Conservation (phyloP, 164 flowering plant species). For the Pachysandra terminalis region DNA sequence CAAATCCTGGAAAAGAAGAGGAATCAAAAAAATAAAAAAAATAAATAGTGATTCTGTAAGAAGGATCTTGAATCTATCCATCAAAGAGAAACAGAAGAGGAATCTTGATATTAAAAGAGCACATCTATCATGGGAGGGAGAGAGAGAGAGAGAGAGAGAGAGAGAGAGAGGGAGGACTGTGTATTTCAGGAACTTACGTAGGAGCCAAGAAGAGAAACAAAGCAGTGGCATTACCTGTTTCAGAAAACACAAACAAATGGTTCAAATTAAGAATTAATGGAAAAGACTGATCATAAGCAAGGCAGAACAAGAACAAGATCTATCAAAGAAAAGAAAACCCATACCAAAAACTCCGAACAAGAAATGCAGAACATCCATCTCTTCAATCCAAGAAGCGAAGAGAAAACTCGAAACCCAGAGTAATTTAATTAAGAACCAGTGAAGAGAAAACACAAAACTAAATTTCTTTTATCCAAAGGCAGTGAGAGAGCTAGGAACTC, state of each 20-base stretch:
- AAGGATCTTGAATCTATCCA: no score
- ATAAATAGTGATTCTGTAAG: no score
- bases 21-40: no score
- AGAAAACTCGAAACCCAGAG: neutral
- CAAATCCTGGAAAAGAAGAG: no score
- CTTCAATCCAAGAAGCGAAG: neutral
- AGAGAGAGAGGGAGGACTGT: neutral
- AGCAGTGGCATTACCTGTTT: conserved; percentile 34
- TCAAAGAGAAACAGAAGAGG: no score
- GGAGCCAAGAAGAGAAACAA: conserved; percentile 36
- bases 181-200: no score
- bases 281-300: neutral
- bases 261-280: neutral
- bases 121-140: no score
- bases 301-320: neutral
- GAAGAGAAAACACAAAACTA: neutral
- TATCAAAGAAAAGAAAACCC: conserved; percentile 13
- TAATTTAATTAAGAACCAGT: neutral
- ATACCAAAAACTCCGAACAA: conserved; percentile 71
- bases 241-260: neutral
- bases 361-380: conserved; percentile 47
- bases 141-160: neutral
- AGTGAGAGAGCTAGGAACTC: neutral
- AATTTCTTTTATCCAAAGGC: no score
- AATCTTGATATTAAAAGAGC: neutral